Base-by-base conservation (phyloP, 2,329 filamentous ascomycete species). In the Hymenoscyphus albidus region DNA sequence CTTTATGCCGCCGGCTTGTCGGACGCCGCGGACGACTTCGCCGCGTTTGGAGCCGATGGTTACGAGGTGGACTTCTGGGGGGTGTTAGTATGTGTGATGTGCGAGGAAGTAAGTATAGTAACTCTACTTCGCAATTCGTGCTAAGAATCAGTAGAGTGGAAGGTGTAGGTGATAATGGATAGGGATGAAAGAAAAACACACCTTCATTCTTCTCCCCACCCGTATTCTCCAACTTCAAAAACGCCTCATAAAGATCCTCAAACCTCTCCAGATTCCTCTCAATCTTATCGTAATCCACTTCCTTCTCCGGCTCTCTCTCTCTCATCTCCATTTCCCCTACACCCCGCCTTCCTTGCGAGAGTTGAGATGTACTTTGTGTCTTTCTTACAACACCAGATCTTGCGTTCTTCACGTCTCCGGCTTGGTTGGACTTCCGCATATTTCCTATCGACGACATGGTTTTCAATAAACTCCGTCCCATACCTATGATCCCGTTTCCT, bases 1-100 rank as follows among this genome's bases (percentile, higher is more conserved):
- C n/a, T 55, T 40, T 4, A 62, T 39, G 5, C 57, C 55, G 14
- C 61, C 58, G n/a, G 32, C 40, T n/a, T 61, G 39, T 12, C 42
- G 44, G 12, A 64, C 58, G 16, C 62, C 44, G 10, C 62, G 58
- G 22, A 62, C 48, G 1, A 70, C 32, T 12, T 67, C 65, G 4
- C 64, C 62, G 9, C 58, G 59, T 35, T 67, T 68, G 38, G 62
- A 65, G 2, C 69, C 62, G 58, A 69, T 64, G 13, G 69, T 62
- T 1, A 70, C 44, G 32, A 70, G 64, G 18, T 67, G 65, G 27
- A 69, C 59, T 58, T 70, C 69, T 63, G 27, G 27, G 27, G 27
- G 27, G 27, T 27, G 27, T 27, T 27, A 27, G 27, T 27, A 3
- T 22, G 22, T 22, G 22, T 22, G 22, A 22, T 22, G 22, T 22